Conservation (phyloP, 1,139 yeast genomes). For the Scheffersomyces quercinus region DNA sequence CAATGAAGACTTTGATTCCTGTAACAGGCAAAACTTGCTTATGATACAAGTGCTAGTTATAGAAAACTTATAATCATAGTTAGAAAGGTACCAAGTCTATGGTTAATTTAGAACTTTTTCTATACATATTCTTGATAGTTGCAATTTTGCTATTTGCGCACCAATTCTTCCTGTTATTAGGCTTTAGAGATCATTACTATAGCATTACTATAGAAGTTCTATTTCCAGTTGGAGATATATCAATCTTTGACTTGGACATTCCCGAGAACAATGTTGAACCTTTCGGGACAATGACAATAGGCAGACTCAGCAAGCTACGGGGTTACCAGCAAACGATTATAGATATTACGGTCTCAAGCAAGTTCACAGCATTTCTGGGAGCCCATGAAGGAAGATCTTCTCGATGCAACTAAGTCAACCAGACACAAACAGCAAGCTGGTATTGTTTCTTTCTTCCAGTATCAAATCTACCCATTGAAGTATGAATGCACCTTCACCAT, state of each 20-base stretch:
- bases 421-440: constrained; percentile 1
- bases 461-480: constrained; percentile 5
- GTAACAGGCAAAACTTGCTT: constrained; percentile 26
- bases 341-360: constrained; percentile 29
- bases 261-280: constrained; percentile 39
- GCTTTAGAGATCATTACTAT: too few relatives aligned
- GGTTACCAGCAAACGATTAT: constrained; percentile 44
- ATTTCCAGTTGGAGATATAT: constrained; percentile 26
- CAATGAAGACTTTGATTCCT: constrained; percentile 26
- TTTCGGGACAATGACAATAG: constrained; percentile 29
- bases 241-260: constrained; percentile 41
- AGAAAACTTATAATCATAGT: constrained; percentile 31
- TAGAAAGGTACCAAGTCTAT: constrained; percentile 38
- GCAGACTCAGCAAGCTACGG: constrained; percentile 37
- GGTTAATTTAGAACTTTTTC: constrained; percentile 32
- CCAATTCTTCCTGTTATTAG: constrained; percentile 26
- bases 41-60: constrained; percentile 36
- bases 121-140: constrained; percentile 32
- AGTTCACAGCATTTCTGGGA: constrained; percentile 19
- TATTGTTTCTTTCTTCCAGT: constrained; percentile 3
- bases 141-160: constrained; percentile 31
- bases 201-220: too few relatives aligned
- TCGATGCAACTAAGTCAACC: constrained; percentile 9
- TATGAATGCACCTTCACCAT: constrained; percentile 2
- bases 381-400: constrained; percentile 23